phyloP scores from a whole-genome alignment of 208 protist genomes.

The Trypanosoma grayi region DNA sequence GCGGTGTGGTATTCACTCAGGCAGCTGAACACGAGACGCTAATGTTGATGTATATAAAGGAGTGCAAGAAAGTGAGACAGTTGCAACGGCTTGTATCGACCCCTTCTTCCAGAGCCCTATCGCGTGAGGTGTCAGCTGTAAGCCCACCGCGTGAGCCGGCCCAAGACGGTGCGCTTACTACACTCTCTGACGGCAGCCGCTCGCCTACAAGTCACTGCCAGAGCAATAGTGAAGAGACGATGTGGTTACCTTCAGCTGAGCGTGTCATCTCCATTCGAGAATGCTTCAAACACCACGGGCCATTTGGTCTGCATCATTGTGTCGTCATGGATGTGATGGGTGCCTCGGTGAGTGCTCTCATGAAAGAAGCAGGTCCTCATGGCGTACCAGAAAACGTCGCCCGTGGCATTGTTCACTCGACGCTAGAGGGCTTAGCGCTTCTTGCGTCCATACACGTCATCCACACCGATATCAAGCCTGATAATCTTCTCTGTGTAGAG shows the following conservation, averaged over 20 bases:
- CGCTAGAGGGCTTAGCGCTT: constrained; percentile 68
- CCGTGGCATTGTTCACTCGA: constrained; percentile 47
- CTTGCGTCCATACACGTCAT: constrained; percentile 90
- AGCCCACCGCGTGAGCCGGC: not conserved
- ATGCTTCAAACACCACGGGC: constrained; percentile 51
- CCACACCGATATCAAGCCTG: constrained; percentile 94
- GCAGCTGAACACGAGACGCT: constrained; percentile 45
- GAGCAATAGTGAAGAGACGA: constrained; percentile 3
- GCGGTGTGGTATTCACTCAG: constrained; percentile 35
- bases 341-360: constrained; percentile 88
- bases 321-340: constrained; percentile 95
- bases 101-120: not conserved
- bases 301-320: constrained; percentile 78
- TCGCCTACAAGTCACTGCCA: not conserved
- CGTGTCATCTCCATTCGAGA: constrained; percentile 38
- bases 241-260: not conserved
- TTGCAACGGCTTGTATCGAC: constrained; percentile 25
- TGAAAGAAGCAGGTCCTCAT: constrained; percentile 86
- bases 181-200: not conserved
- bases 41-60: constrained; percentile 52
- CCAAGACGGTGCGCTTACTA: not conserved
- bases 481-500: constrained; percentile 84
- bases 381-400: constrained; percentile 88
- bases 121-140: not conserved
- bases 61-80: constrained; percentile 31